These are phyloP conservation scores for Phytophthora idaei DNA, from an alignment of 352 stramenopile genomes.

Conservation along the genomic window DNA sequence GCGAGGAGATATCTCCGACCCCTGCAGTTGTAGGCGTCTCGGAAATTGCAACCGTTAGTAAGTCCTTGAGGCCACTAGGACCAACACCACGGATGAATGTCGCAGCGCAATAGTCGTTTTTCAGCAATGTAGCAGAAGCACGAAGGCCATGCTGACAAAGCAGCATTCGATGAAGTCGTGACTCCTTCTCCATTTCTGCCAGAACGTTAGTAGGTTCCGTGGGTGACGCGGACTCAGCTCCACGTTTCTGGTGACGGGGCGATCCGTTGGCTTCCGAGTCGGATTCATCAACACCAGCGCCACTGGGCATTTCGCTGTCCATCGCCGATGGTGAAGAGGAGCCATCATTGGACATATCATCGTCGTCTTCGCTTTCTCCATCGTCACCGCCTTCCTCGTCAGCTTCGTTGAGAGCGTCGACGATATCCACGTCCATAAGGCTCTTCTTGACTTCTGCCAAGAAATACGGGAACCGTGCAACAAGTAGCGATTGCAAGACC, in stretches of 20 bases:
- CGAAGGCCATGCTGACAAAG: slow-evolving; percentile 81
- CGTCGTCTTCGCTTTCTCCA: slow-evolving; percentile 81
- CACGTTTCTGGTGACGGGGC: slow-evolving; percentile 34
- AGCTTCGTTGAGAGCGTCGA: slow-evolving; percentile 45
- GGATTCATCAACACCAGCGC: slow-evolving; percentile 55
- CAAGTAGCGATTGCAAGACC: slow-evolving; percentile 69
- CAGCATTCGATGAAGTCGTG: slow-evolving; percentile 73
- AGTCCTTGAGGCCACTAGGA: slow-evolving; percentile 57
- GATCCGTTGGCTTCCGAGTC: slow-evolving; percentile 57
- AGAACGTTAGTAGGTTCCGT: slow-evolving; percentile 59
- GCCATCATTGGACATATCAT: slow-evolving; percentile 89
- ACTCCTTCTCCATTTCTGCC: slow-evolving; percentile 81
- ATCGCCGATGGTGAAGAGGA: slow-evolving; percentile 75
- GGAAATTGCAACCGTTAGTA: slow-evolving; percentile 72
- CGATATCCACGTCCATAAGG: slow-evolving; percentile 56
- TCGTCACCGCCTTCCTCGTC: slow-evolving; percentile 38
- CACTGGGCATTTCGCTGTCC: slow-evolving; percentile 70
- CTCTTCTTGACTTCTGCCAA: slow-evolving; percentile 81
- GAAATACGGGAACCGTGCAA: slow-evolving; percentile 79
- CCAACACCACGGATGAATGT: slow-evolving; percentile 70
- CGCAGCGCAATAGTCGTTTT: slow-evolving; percentile 65
- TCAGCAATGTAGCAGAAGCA: slow-evolving; percentile 70
- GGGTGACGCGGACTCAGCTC: slow-evolving; percentile 11
- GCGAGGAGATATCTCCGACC: slow-evolving; percentile 68
- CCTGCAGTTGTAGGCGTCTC: slow-evolving; percentile 73